Evolutionary conservation across 2,329 filamentous ascomycete species (phyloP).

Genomic region (Pseudogymnoascus sp.): DNA sequence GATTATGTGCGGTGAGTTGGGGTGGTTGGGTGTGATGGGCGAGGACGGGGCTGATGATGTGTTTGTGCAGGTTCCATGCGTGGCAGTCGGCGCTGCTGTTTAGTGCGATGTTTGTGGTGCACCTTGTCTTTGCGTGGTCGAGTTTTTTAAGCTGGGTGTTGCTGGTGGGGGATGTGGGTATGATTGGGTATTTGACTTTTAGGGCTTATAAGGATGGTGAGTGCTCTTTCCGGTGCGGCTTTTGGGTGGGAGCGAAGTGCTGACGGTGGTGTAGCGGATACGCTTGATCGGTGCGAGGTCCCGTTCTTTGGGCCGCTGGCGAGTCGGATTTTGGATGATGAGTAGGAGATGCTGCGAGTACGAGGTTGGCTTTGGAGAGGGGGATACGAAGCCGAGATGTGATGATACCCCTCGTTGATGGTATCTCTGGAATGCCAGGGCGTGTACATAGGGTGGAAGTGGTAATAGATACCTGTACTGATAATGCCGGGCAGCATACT

Average conservation of each 20-base stretch:
- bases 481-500: not conserved
- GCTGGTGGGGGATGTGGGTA: constrained; percentile 63
- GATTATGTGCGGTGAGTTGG: constrained; percentile 79
- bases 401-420: not conserved
- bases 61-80: constrained; percentile 68
- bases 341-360: constrained; percentile 33
- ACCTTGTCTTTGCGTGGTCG: constrained; percentile 83
- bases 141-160: constrained; percentile 76
- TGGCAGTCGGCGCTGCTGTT: constrained; percentile 90
- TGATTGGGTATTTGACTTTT: constrained; percentile 70
- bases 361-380: not conserved
- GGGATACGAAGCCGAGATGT: not conserved
- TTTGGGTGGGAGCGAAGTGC: constrained; percentile 9
- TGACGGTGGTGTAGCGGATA: constrained; percentile 44
- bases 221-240: constrained; percentile 17
- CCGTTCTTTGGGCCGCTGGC: constrained; percentile 81
- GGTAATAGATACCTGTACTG: not conserved
- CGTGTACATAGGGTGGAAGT: not conserved
- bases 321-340: constrained; percentile 84
- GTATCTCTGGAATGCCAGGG: not conserved
- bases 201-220: constrained; percentile 75
- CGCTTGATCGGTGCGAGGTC: constrained; percentile 55
- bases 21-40: not conserved
- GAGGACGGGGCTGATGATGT: constrained; percentile 12
- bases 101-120: constrained; percentile 64